Evolutionary conservation across 108 stramenopile species (phyloP), one percentile per base, ranked within the genome.

Genomic region (Nitzschia putrida): DNA sequence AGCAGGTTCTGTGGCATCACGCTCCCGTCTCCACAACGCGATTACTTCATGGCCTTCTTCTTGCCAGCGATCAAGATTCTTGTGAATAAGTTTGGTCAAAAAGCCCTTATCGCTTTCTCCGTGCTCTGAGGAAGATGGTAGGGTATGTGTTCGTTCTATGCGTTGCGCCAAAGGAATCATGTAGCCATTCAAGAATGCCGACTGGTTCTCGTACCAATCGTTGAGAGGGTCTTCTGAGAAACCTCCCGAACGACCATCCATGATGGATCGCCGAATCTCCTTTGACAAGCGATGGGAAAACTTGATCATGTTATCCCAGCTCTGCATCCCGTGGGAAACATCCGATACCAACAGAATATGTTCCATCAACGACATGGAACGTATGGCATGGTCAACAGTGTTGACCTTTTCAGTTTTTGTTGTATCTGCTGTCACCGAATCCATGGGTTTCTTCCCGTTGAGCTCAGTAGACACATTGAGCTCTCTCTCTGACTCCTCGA

Each of bases 161-260:
- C 76, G 74, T 21, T 78, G 81, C 3, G 86, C 85, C 71, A 90
- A 66, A 9, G 89, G 89, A 68, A 86, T 55, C 7, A 84, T 57
- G 53, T 93, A 93, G n/a, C 68, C 83, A 57, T 93, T 85, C 61
- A 93, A 81, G 47, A 93, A 88, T 55, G 81, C 78, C 65, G 88
- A 85, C 60, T 92, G 91, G 52, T 87, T 87, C 12, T 87, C 67
- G 73, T 78, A 88, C 92, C 92, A 93, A 13, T 73, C 80, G 12
- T 61, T 24, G 16, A 67, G 55, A 8, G 89, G 89, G 76, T 90
- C 85, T 9, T 53, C 25, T 25, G 53, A 68, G 18, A 63, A 44
- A 13, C 61, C 61, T 0, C 68, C 78, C 23, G 88, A 89, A 12
- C 88, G 79, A 3, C 75, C 67, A 8, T 68, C 64, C 23, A 52